phyloP scores from a whole-genome alignment of 2,329 filamentous ascomycete genomes.

The Aureobasidium sp. region DNA sequence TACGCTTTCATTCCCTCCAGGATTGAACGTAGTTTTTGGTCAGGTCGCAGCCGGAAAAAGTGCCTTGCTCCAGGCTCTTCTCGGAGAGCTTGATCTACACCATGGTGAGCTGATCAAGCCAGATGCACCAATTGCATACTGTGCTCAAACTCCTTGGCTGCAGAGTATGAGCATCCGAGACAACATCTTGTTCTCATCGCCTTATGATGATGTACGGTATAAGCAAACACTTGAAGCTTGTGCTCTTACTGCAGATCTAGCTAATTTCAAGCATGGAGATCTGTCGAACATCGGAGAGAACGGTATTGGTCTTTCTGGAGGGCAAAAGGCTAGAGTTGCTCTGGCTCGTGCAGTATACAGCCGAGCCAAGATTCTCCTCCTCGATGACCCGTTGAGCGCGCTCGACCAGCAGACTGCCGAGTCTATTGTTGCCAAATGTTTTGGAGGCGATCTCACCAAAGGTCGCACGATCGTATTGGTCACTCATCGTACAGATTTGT shows the following conservation, averaged over 20 bases:
- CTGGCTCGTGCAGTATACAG: conserved; percentile 43
- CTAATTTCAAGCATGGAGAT: conserved; percentile 57
- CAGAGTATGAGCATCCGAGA: conserved; percentile 64
- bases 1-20: conserved; percentile 47
- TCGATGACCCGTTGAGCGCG: conserved; percentile 43
- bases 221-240: conserved; percentile 61
- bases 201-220: conserved; percentile 63
- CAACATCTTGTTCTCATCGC: conserved; percentile 58
- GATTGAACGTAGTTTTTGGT: conserved; percentile 55
- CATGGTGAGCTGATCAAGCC: conserved; percentile 46
- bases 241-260: conserved; percentile 54
- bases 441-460: conserved; percentile 48
- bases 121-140: conserved; percentile 54
- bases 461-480: conserved; percentile 52
- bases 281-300: conserved; percentile 44
- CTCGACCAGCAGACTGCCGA: conserved; percentile 57
- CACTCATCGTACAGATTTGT: conserved; percentile 63
- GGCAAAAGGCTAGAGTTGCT: conserved; percentile 41
- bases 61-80: conserved; percentile 50
- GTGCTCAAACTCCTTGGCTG: conserved; percentile 59
- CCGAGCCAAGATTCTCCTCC: conserved; percentile 38
- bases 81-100: conserved; percentile 52
- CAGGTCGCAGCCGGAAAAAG: conserved; percentile 60
- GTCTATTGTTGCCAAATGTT: conserved; percentile 50
- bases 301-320: conserved; percentile 42